Evolutionary conservation across 2,329 filamentous ascomycete species (phyloP), one percentile per base, ranked within the genome.

Genomic region (Verticillium zaregamsianum): DNA sequence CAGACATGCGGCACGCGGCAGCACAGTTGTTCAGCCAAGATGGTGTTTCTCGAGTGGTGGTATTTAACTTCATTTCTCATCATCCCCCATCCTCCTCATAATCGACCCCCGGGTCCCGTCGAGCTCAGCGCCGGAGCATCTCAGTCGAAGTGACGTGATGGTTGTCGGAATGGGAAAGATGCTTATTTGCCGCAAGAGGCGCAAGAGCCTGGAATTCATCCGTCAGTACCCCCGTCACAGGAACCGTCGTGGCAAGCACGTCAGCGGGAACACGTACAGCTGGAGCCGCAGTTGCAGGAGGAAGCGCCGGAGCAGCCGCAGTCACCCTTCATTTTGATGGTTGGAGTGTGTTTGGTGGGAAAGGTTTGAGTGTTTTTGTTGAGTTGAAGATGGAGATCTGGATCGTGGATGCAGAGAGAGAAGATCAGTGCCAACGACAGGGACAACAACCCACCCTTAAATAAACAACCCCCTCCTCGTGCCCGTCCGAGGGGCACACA

Each of bases 271-370:
- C 59, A 66, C 58, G 55, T 60, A 64, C 65, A 66, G 65, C 59
- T 60, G 33, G 65, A 59, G 62, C 65, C 65, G 65, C 65, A 66
- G 61, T 66, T 66, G 62, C 65, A 66, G 59, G 62, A 59, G 57
- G 64, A 66, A 59, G 65, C 57, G 64, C 65, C 64, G 64, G 65
- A 66, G 65, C 65, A 66, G 65, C 65, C 65, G 55, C 65, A 67
- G 62, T 66, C 65, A 62, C 65, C 65, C 65, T 67, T 67, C 65
- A 67, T 67, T 63, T 66, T 67, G 64, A 62, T 64, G 64, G 61
- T 66, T 25, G 32, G 55, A 64, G 52, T 55, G 60, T 60, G 45
- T 61, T 59, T 59, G 59, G 11, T 60, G 58, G 55, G 56, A 23
- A 32, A 39, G 17, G 45, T 61, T 25, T 55, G 35, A 9, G 23